Base-by-base conservation (phyloP, 1,284 basidiomycete species). In the Puccinia triticina region DNA sequence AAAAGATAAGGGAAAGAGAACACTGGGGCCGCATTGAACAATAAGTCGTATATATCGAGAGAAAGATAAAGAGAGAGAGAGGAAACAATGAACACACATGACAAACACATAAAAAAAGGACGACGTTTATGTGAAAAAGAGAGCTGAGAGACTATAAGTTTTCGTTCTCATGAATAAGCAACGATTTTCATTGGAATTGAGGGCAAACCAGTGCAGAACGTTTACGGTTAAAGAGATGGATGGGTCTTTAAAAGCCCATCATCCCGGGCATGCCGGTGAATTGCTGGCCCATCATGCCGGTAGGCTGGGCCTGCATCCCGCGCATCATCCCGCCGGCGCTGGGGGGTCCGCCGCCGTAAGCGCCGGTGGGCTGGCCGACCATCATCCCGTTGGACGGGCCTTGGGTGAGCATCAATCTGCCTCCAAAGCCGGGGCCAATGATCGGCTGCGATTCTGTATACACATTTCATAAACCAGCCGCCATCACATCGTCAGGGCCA, bases 371-470 rank as follows among this genome's bases (percentile, higher is more conserved):
- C 29, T 79, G 71, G n/a, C 71, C 76, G 11, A 48, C 64, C 67
- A 83, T 79, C 57, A 82, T 79, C 8, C 84, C 84, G 34, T 82
- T 84, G 59, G 84, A 83, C 26, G 84, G 72, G 57, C 84, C 84
- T 48, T 78, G 78, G 14, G 82, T 83, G 21, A 84, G 83, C 84
- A 84, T 84, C 23, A 84, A 73, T 75, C 83, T 77, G 18, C 82
- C 82, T 40, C 83, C 77, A 72, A 82, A 82, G 8, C 81, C 81
- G 0, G 79, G 77, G 43, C 84, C 71, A 75, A 75, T 93, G 84
- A 94, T 93, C 12, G 92, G 92, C 77, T 91, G 91, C 77, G 93
- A 92, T 4, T 92, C 90, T 86, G 94, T 5, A 73, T 21, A 43
- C 2, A n/a, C n/a, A n/a, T 37, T 21, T 7, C 59, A 75, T 26